Evolutionary conservation across 2,329 filamentous ascomycete genomes (phyloP), one percentile per base, ranked within the genome.

Genomic region (Cercospora sp.): DNA sequence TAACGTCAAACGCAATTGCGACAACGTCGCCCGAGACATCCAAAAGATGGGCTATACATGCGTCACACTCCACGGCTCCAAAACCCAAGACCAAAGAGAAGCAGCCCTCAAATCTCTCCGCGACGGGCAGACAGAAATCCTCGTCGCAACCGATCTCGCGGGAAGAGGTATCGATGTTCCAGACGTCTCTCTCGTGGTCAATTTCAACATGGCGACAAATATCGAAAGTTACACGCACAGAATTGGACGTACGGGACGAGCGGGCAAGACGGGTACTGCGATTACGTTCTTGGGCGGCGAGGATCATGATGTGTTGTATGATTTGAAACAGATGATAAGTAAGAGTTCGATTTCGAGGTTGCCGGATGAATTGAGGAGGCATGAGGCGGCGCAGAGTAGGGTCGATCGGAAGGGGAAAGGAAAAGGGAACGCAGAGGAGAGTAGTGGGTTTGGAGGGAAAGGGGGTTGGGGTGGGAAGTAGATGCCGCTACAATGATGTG

Each of bases 1-100:
- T 87, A 99, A 99, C 81, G 97, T 98, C 88, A 98, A 98, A 83
- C 91, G 94, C 75, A 98, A 98, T 83, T 98, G 94, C 83, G 95
- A 99, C 79, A 92, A 93, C 68, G 91, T 99, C 59, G 94, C 94
- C 3, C 88, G 92, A 69, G 94, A 98, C 77, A 95, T 99, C 84
- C 95, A 97, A 78, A 87, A 91, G 63, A 95, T 95, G 89, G 95
- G 95, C 74, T 95, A 93, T 85, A 91, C 89, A 21, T 88, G 91
- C 7, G 94, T 97, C 75, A 97, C 94, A 0, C 83, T 99, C 34
- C 95, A 99, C 82, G 94, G 95, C 71, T 92, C 89, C 83, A 99
- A 99, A 81, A 97, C 94, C 0, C 95, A 99, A 81, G 95, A 98
- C 69, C 95, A 99, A 86, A 90, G 95, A 85, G 95, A 99, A 81